These are phyloP conservation scores for Obelidium mucronatum DNA, from an alignment of 192 early-diverging fungal genomes.

Conservation along the genomic window DNA sequence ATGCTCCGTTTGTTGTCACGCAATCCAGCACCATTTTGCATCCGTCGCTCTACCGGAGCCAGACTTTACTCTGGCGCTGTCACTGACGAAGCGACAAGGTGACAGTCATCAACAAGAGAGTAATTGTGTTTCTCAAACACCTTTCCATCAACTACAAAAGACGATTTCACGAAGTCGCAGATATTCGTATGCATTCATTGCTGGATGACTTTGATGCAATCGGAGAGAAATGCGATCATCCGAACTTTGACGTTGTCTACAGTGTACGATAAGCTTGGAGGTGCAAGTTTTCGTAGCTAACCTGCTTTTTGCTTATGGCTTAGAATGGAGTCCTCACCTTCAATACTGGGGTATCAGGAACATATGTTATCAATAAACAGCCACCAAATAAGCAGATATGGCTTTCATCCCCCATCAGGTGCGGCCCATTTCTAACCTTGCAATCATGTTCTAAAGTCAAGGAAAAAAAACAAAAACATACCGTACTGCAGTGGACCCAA, in stretches of 20 bases:
- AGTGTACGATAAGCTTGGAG: background rate
- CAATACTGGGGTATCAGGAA: constrained; percentile 76
- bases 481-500: constrained; percentile 15
- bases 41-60: too few relatives aligned
- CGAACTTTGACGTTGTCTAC: constrained; percentile 29
- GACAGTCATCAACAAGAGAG: background rate
- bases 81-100: constrained; percentile 4
- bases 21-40: too few relatives aligned
- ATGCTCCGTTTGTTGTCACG: too few relatives aligned
- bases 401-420: constrained; percentile 87
- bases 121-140: background rate
- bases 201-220: constrained; percentile 28
- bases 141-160: background rate
- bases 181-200: constrained; percentile 15
- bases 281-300: background rate
- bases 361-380: constrained; percentile 98
- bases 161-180: constrained; percentile 25
- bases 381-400: constrained; percentile 98
- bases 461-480: too few relatives aligned
- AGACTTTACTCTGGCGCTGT: constrained; percentile 8
- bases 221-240: constrained; percentile 22
- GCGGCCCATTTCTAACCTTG: background rate
- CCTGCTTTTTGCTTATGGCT: background rate
- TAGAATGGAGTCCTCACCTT: constrained; percentile 88
- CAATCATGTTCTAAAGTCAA: background rate